Evolutionary conservation across 164 flowering plant genomes (phyloP).

Genomic region (Taxillus chinensis): DNA sequence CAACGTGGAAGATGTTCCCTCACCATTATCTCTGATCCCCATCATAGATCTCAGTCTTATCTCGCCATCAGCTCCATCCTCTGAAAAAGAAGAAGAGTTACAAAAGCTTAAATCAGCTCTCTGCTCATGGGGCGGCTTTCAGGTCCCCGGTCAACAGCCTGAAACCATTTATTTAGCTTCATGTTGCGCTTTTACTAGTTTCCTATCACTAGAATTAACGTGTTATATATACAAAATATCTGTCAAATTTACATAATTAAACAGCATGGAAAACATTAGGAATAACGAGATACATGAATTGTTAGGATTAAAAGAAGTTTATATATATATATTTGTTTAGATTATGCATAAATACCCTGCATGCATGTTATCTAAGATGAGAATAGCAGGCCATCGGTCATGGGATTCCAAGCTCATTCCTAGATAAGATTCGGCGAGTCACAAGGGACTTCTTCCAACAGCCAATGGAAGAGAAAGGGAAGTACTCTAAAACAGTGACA

Average conservation of each 20-base stretch:
- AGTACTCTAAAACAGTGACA: slow-evolving; percentile 11
- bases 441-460: slow-evolving; percentile 24
- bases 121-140: slow-evolving; percentile 35
- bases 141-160: slow-evolving; percentile 9
- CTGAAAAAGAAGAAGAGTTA: slow-evolving; percentile 1
- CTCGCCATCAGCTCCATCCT: slow-evolving; percentile 7
- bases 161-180: not conserved
- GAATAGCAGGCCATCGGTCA: slow-evolving; percentile 22
- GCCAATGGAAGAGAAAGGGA: slow-evolving; percentile 30
- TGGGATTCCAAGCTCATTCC: slow-evolving; percentile 19
- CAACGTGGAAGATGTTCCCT: slow-evolving; percentile 1
- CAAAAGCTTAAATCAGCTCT: slow-evolving; percentile 26
- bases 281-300: too few relatives aligned
- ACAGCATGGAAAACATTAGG: too few relatives aligned
- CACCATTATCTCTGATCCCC: slow-evolving; percentile 10
- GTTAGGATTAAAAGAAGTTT: not conserved
- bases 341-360: not conserved
- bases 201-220: not conserved
- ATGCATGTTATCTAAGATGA: not conserved
- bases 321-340: not conserved
- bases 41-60: slow-evolving; percentile 18
- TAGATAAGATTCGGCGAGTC: slow-evolving; percentile 16
- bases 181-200: not conserved
- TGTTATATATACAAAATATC: not conserved
- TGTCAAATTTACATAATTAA: too few relatives aligned